Conservation (phyloP, 768 basidiomycete genomes). For the Russula sp. region DNA sequence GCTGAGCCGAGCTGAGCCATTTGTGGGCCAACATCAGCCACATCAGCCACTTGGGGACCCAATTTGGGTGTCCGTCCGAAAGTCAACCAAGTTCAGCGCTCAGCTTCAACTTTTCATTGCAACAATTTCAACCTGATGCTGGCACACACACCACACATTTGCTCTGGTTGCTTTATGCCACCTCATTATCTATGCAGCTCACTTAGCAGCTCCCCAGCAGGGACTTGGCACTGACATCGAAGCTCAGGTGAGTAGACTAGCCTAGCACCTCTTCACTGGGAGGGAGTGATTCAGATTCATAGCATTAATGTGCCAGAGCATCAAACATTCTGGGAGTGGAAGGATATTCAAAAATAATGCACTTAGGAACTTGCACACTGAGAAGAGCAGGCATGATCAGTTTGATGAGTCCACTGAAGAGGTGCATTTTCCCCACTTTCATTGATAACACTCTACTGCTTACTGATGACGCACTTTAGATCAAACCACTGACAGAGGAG, state of each 20-base stretch:
- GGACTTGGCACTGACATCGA: slow-evolving; percentile 41
- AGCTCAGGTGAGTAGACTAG: slow-evolving; percentile 47
- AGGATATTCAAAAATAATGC: slow-evolving; percentile 84
- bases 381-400: slow-evolving; percentile 91
- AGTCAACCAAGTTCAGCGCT: too few relatives aligned
- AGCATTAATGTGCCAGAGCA: slow-evolving; percentile 43
- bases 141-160: too few relatives aligned
- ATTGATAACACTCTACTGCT: background rate
- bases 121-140: too few relatives aligned
- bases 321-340: slow-evolving; percentile 76
- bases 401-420: slow-evolving; percentile 96
- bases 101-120: too few relatives aligned
- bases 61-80: too few relatives aligned
- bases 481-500: slow-evolving; percentile 92
- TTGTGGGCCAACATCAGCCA: too few relatives aligned
- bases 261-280: background rate
- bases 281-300: background rate
- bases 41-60: too few relatives aligned
- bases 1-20: too few relatives aligned
- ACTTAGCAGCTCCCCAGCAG: too few relatives aligned
- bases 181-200: too few relatives aligned
- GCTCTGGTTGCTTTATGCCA: too few relatives aligned
- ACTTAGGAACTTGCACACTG: slow-evolving; percentile 86
- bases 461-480: slow-evolving; percentile 34
- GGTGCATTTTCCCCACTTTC: slow-evolving; percentile 35